phyloP scores from a whole-genome alignment of 2,329 filamentous ascomycete species.

The Diaporthe eres region DNA sequence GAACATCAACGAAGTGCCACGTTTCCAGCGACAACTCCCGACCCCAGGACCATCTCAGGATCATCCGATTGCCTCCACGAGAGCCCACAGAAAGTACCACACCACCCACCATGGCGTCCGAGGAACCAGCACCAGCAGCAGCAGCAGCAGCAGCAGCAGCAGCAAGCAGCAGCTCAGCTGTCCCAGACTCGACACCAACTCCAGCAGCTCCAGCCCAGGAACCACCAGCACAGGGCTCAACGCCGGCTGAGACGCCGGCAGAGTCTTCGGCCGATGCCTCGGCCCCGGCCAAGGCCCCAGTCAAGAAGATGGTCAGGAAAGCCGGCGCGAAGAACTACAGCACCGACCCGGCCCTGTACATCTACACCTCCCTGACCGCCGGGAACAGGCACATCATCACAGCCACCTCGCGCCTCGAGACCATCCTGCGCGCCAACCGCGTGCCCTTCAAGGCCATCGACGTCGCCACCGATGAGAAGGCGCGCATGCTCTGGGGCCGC shows the following conservation, averaged over 20 bases:
- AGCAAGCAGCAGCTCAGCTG: constrained; percentile 24
- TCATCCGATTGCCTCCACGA: background rate
- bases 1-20: constrained; percentile 35
- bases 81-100: background rate
- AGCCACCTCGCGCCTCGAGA: constrained; percentile 94
- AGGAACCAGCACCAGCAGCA: constrained; percentile 28
- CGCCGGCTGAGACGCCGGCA: constrained; percentile 11
- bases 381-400: constrained; percentile 97
- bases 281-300: constrained; percentile 23
- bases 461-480: constrained; percentile 89
- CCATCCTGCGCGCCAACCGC: constrained; percentile 94
- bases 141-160: constrained; percentile 10
- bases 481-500: constrained; percentile 89
- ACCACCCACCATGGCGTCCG: constrained; percentile 38
- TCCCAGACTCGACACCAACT: constrained; percentile 24
- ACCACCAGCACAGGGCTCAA: background rate
- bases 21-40: constrained; percentile 5
- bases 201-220: constrained; percentile 23
- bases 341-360: constrained; percentile 83
- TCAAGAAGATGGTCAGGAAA: constrained; percentile 34
- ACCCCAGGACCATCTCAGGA: background rate
- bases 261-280: constrained; percentile 10
- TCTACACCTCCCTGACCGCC: constrained; percentile 96
- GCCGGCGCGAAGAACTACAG: constrained; percentile 53
- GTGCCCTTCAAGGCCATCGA: constrained; percentile 95